These are phyloP conservation scores for Omphalotus guepiniiformis DNA, from an alignment of 768 basidiomycete genomes.

Conservation along the genomic window DNA sequence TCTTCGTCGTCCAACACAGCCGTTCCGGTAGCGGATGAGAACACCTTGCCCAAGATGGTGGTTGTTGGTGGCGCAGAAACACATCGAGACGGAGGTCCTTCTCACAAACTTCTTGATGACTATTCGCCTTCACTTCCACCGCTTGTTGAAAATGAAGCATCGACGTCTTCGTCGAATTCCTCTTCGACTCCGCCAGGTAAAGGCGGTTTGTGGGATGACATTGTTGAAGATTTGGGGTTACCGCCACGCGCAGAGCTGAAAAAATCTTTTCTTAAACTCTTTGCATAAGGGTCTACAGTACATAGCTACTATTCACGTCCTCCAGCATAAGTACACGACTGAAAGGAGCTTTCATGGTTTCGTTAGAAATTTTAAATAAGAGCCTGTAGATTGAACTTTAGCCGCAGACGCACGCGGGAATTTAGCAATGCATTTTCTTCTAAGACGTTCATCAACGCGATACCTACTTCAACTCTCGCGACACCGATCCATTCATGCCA, in stretches of 20 bases:
- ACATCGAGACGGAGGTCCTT: constrained; percentile 31
- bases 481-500: constrained; percentile 15
- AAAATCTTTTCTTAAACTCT: constrained; percentile 6
- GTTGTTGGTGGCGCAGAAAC: constrained; percentile 39
- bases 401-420: neutral
- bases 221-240: constrained; percentile 42
- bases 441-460: constrained; percentile 1
- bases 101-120: constrained; percentile 30
- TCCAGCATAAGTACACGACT: neutral
- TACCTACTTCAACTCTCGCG: neutral
- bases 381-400: neutral
- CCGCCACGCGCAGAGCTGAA: constrained; percentile 20
- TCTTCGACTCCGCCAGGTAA: constrained; percentile 10
- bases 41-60: constrained; percentile 36
- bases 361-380: neutral
- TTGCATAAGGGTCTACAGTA: neutral
- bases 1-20: constrained; percentile 23
- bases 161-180: constrained; percentile 10
- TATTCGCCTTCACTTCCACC: constrained; percentile 12
- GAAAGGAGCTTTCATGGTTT: neutral
- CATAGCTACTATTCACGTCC: neutral
- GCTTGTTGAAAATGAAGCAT: constrained; percentile 24
- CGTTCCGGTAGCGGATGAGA: constrained; percentile 16
- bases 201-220: constrained; percentile 39
- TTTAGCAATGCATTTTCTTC: constrained; percentile 3